These are phyloP conservation scores for Raffaelea deltoideospora DNA, from an alignment of 2,329 filamentous ascomycete species.

Conservation along the genomic window DNA sequence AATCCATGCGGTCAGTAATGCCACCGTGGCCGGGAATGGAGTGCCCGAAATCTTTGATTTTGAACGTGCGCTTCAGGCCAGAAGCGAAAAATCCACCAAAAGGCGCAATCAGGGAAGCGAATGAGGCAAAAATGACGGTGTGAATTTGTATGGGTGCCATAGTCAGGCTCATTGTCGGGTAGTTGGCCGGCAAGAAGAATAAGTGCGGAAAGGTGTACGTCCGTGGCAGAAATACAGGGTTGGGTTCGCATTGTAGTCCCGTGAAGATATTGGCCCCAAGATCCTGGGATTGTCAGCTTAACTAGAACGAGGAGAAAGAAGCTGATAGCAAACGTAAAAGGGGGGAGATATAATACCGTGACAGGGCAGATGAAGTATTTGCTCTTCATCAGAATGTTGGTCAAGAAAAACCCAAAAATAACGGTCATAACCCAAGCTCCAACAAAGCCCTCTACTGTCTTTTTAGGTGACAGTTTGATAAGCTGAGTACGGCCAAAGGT, in stretches of 20 bases:
- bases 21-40: conserved; percentile 95
- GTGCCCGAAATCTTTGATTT: conserved; percentile 99
- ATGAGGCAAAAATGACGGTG: conserved; percentile 76
- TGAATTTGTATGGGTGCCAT: conserved; percentile 88
- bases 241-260: conserved; percentile 75
- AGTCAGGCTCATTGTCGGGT: conserved; percentile 46
- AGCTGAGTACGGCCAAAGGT: conserved; percentile 92
- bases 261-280: conserved; percentile 88
- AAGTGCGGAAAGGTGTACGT: conserved; percentile 59
- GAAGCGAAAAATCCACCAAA: conserved; percentile 98
- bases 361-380: conserved; percentile 98
- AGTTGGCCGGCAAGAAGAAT: conserved; percentile 49
- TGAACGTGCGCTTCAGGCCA: conserved; percentile 94
- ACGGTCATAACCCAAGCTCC: conserved; percentile 94
- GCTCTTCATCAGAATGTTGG: conserved; percentile 73
- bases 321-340: not conserved
- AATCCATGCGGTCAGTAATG: conserved; percentile 98
- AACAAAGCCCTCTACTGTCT: conserved; percentile 95
- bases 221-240: conserved; percentile 76
- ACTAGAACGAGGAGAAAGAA: not conserved
- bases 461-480: conserved; percentile 96
- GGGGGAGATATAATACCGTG: conserved; percentile 38
- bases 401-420: conserved; percentile 66
- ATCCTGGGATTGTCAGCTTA: conserved; percentile 32
- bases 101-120: conserved; percentile 89